These are phyloP conservation scores for Geotrichum fermentans DNA, from an alignment of 1,139 yeast genomes.

Conservation along the genomic window DNA sequence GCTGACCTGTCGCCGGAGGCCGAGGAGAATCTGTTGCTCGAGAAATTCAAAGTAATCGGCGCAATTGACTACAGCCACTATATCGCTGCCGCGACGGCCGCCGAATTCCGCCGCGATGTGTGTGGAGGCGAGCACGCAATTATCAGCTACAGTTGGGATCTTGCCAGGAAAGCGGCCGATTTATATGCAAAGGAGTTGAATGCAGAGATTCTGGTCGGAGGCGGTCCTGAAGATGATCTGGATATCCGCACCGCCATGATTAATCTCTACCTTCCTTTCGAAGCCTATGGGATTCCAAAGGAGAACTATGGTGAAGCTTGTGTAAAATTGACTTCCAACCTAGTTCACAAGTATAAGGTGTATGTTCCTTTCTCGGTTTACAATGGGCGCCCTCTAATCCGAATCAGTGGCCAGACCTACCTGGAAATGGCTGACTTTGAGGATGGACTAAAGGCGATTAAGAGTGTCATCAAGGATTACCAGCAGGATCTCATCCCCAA, in stretches of 20 bases:
- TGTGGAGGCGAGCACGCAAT: constrained; percentile 64
- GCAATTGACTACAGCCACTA: constrained; percentile 39
- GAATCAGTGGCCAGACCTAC: constrained; percentile 60
- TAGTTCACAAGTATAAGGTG: constrained; percentile 39
- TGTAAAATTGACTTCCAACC: constrained; percentile 21
- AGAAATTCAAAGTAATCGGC: constrained; percentile 39
- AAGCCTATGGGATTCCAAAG: constrained; percentile 15
- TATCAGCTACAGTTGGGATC: constrained; percentile 43
- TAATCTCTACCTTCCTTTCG: constrained; percentile 44
- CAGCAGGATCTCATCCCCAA: not conserved
- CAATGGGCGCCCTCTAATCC: constrained; percentile 43
- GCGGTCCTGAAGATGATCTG: constrained; percentile 32
- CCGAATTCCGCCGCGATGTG: constrained; percentile 47
- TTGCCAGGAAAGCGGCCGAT: constrained; percentile 45
- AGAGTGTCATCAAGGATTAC: constrained; percentile 23
- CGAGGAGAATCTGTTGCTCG: constrained; percentile 23
- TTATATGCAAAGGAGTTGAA: constrained; percentile 37
- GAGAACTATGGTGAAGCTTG: constrained; percentile 5
- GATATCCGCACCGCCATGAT: constrained; percentile 44
- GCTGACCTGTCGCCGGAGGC: constrained; percentile 10
- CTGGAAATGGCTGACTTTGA: constrained; percentile 53
- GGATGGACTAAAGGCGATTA: constrained; percentile 40
- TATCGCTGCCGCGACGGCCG: constrained; percentile 42
- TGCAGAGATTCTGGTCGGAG: constrained; percentile 37
- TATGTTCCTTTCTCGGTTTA: constrained; percentile 47